Base-by-base conservation (phyloP, 257 asterid genomes). In the Nicotiana attenuata region DNA sequence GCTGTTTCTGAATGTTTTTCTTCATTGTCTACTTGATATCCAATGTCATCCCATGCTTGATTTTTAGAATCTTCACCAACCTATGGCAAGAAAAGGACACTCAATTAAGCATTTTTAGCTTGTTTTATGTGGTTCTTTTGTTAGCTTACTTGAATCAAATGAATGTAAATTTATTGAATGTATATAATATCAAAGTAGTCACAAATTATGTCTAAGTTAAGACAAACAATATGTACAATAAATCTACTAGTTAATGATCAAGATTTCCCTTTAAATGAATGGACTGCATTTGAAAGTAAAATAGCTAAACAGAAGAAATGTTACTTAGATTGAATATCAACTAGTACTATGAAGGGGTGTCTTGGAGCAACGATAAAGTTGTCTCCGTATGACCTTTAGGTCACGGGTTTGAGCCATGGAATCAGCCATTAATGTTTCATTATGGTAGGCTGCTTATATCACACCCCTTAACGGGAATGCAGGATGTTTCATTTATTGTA, bases 21-120 rank as follows among this genome's bases (percentile, higher is more conserved):
- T 4, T 41, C 80, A 24, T 55, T 75, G 77, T 92, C 97, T 57
- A 92, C 94, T 41, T 85, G 78, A 80, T 92, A 95, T 17, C 88
- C 94, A 52, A 95, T 85, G 45, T 97, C 99, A 87, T 92, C 87
- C 98, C 98, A 95, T 73, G 88, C 82, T 10, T 92, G 89, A 81
- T 93, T 95, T 14, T 66, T 89, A 10, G 90, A 86, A 73, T 90
- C 86, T 76, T 92, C 91, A 65, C 90, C 93, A 2, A 92, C 92
- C 98, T 93, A 50, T 80, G 45, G 4, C n/a, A 55, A 80, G 9
- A 83, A 78, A 60, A 38, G 13, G 1, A 61, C 64, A 75, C 45
- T 50, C 63, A 75, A 26, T 24, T 75, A 14, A 75, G 24, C 80
- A 24, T 29, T 50, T 26, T 47, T 73, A 45, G 9, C 78, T 69